phyloP scores from a whole-genome alignment of 2,329 filamentous ascomycete species.

The Camillea tinctor region DNA sequence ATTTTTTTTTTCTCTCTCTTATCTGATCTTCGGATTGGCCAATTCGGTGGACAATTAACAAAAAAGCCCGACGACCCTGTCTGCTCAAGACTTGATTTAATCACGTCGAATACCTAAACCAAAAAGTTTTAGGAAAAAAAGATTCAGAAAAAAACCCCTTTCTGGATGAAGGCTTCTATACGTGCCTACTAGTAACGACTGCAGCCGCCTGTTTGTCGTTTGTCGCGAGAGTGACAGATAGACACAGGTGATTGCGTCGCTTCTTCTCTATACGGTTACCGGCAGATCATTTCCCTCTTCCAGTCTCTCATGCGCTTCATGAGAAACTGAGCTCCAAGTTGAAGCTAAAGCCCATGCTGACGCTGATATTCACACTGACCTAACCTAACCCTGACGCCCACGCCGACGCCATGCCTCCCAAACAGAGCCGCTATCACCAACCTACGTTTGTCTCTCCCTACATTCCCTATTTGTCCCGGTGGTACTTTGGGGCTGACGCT shows the following conservation, averaged over 20 bases:
- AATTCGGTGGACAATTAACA: not conserved
- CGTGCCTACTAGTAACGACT: conserved; percentile 4
- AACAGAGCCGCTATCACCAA: conserved; percentile 30
- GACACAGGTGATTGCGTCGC: conserved; percentile 17
- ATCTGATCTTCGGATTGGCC: not conserved
- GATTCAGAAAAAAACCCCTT: conserved; percentile 7
- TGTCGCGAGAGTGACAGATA: conserved; percentile 20
- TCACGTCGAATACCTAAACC: conserved; percentile 2
- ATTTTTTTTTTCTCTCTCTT: not conserved
- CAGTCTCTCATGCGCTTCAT: conserved; percentile 14
- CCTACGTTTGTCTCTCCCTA: conserved; percentile 30
- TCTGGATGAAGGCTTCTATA: conserved; percentile 19
- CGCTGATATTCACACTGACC: conserved; percentile 10
- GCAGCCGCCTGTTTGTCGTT: conserved; percentile 20
- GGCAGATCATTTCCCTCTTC: conserved; percentile 10
- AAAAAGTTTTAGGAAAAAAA: conserved; percentile 13
- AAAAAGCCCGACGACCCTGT: conserved; percentile 4
- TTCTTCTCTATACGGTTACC: conserved; percentile 6
- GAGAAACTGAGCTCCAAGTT: conserved; percentile 16
- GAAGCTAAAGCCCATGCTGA: conserved; percentile 14
- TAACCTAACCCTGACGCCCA: not conserved
- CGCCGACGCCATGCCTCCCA: conserved; percentile 26
- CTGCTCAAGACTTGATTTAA: conserved; percentile 1
- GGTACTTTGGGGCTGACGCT: conserved; percentile 25
- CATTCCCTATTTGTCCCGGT: not conserved